Evolutionary conservation across 345 rosid species (phyloP), one percentile per base, ranked within the genome.

Genomic region (Rubroshorea leprosula): DNA sequence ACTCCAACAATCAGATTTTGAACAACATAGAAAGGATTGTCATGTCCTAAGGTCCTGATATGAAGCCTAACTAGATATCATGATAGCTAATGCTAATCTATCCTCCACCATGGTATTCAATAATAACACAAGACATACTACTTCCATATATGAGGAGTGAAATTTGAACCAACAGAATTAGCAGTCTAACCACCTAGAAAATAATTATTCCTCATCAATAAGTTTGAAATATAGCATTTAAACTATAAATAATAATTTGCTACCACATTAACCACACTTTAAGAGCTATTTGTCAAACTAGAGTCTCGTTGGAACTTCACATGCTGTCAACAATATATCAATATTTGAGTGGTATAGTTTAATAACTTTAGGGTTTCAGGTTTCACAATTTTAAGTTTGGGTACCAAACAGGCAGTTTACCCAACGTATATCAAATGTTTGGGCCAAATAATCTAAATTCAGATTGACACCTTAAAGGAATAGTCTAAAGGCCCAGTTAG

Each of bases 111-210:
- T n/a, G n/a, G 31, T 38, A 61, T 29, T 54, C 47, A 25, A 47
- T 14, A 60, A 65, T 27, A 50, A 23, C 44, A 55, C 23, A 29
- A 21, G 46, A 26, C 17, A 55, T 53, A 39, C 46, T 2, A 25
- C 58, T 45, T 49, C 23, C 29, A 8, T 14, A 54, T 14, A 8
- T 87, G 96, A n/a, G 96, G 90, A 0, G 82, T 81, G 62, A 87
- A 85, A 72, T 75, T 83, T 54, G 92, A 75, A 52, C 92, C 87
- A 11, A 83, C 70, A 57, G 87, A 76, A 62, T 70, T 35, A 35
- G 41, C 65, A 65, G 64, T 55, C 78, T 68, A 60, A 22, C 77
- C 84, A 45, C 89, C 92, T 87, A 61, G 46, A 72, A 70, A 25
- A 64, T 24, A 17, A 55, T 23, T 20, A 57, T 35, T 24, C 41